Base-by-base conservation (phyloP, 192 early-diverging fungal species). In the Spinellus fusiger region DNA sequence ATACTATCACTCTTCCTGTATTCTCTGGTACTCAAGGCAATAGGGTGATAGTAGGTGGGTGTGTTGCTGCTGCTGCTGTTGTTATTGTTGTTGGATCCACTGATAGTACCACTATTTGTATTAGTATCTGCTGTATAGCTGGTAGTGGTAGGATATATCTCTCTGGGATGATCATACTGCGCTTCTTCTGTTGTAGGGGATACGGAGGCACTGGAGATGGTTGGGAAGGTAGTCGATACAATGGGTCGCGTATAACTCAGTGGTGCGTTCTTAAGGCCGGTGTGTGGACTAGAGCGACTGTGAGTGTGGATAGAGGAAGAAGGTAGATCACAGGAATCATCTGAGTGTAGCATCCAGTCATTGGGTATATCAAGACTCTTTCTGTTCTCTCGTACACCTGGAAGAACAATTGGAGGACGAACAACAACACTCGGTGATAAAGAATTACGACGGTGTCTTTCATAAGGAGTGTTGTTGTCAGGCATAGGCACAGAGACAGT, bases 161-260 rank as follows among this genome's bases (percentile, higher is more conserved):
- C 15, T 44, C 6, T n/a, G 26, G 46, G 22, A 6, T 37, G 16
- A 9, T 13, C 3, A 3, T 38, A n/a, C n/a, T n/a, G n/a, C n/a
- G n/a, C n/a, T n/a, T 49, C 5, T 32, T 49, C 13, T 23, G 33
- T 7, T 55, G 57, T 33, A 70, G 28, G 16, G 68, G 68, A 1
- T n/a, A n/a, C n/a, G n/a, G 62, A 60, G 8, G 68, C 64, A 32
- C 23, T 59, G 13, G 65, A 66, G 5, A 70, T 60, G 13, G 68
- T 52, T 18, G 69, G 63, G 3, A 65, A 64, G 16, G 69, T 71
- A 16, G 69, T 65, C 5, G 69, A 65, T 6, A 71, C 46, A 33
- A 71, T 48, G 6, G 69, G 69, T 31, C 60, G 50, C 2, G 56
- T 60, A 38, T 48, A 52, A 13, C 58, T 54, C 3, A 71, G 20